These are phyloP conservation scores for Pseudocercospora fuligena DNA, from an alignment of 2,329 filamentous ascomycete genomes.

Conservation along the genomic window DNA sequence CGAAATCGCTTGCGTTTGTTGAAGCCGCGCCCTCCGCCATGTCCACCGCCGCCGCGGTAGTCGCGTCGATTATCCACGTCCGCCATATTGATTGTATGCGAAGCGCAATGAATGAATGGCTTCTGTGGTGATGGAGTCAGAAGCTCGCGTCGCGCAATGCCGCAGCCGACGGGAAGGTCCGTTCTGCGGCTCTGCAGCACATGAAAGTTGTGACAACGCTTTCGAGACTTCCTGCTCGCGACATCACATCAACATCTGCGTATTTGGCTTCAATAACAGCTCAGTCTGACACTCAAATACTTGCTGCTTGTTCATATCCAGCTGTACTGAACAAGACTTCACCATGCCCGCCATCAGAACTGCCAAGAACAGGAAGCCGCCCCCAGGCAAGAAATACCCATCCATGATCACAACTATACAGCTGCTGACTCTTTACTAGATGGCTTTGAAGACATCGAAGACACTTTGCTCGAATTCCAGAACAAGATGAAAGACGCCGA, in stretches of 20 bases:
- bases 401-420: not conserved
- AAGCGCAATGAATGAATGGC: constrained; percentile 1
- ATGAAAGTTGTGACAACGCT: not conserved
- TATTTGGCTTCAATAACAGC: not conserved
- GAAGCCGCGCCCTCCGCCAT: constrained; percentile 44
- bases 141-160: constrained; percentile 6
- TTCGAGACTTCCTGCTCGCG: not conserved
- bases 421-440: constrained; percentile 46
- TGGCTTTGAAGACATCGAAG: constrained; percentile 86
- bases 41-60: constrained; percentile 48
- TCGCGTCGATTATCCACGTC: constrained; percentile 39
- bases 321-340: not conserved
- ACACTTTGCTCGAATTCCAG: constrained; percentile 80
- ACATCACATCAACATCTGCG: not conserved
- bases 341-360: constrained; percentile 78
- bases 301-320: not conserved
- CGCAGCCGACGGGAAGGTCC: not conserved
- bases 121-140: not conserved
- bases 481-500: constrained; percentile 97
- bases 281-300: not conserved
- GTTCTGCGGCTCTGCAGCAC: not conserved
- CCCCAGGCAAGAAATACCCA: constrained; percentile 54
- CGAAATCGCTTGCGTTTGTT: constrained; percentile 77
- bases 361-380: constrained; percentile 77
- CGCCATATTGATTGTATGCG: constrained; percentile 33